A percentile compares a stretch with the other conserved stretches of the same genome.
phyloP scores from a whole-genome alignment of 2,329 filamentous ascomycete genomes.

The Neopestalotiopsis sp. region DNA sequence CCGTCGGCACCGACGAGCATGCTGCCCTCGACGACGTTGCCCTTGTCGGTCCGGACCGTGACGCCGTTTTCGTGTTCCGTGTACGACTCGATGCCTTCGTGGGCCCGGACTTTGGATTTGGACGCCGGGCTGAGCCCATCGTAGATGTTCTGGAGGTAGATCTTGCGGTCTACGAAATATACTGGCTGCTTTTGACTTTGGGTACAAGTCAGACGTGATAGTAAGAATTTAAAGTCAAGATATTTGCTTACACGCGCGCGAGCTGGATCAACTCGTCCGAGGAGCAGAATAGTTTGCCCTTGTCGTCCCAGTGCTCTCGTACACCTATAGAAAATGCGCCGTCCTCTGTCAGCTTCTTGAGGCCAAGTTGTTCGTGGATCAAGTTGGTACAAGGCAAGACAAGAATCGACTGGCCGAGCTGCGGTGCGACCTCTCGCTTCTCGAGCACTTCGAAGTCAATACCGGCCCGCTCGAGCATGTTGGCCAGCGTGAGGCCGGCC shows the following conservation, averaged over 20 bases:
- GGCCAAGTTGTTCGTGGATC: conserved; percentile 24
- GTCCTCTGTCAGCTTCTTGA: conserved; percentile 8
- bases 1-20: conserved; percentile 25
- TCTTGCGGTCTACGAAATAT: conserved; percentile 21
- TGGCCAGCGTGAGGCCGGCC: conserved; percentile 24
- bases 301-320: conserved; percentile 22
- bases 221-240: background rate
- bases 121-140: conserved; percentile 23
- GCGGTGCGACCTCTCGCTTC: conserved; percentile 27
- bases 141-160: conserved; percentile 22
- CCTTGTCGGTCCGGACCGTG: conserved; percentile 22
- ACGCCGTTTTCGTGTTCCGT: conserved; percentile 24
- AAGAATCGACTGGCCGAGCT: conserved; percentile 25
- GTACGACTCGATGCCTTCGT: conserved; percentile 21
- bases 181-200: conserved; percentile 13
- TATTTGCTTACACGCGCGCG: conserved; percentile 14
- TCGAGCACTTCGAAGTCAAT: conserved; percentile 27
- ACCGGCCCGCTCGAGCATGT: conserved; percentile 25
- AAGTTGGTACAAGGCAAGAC: conserved; percentile 14
- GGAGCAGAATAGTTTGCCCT: conserved; percentile 24
- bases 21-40: conserved; percentile 23
- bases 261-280: conserved; percentile 20
- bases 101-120: conserved; percentile 13
- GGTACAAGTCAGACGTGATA: background rate
- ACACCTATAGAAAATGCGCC: conserved; percentile 9